These are phyloP conservation scores for Ceratocystis smalleyi DNA, from an alignment of 2,329 filamentous ascomycete genomes.

Conservation along the genomic window DNA sequence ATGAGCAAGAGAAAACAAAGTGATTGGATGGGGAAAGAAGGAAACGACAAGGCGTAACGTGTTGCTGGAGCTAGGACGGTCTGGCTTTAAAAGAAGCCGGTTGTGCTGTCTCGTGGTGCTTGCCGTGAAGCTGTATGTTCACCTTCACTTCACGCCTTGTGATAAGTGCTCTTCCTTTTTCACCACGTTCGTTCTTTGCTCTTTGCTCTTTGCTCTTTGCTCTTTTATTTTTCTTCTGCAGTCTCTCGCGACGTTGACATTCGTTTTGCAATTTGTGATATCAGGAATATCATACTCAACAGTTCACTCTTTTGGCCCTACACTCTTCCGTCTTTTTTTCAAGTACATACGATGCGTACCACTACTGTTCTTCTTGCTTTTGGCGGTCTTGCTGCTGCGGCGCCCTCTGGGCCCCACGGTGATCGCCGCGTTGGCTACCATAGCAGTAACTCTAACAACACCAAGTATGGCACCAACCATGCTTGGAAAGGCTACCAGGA, in stretches of 20 bases:
- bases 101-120: background rate
- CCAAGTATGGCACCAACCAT: background rate
- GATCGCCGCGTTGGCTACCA: background rate
- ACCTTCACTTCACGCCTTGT: background rate
- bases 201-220: background rate
- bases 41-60: background rate
- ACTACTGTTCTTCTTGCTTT: slow-evolving; percentile 5
- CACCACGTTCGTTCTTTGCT: background rate
- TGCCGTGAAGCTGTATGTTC: background rate
- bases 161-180: background rate
- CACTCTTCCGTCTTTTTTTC: background rate
- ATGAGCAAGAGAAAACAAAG: background rate
- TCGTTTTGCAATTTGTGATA: background rate
- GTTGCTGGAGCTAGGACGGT: background rate
- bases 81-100: background rate
- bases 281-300: background rate
- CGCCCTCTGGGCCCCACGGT: background rate
- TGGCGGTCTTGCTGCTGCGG: slow-evolving; percentile 2
- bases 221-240: background rate
- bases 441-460: background rate
- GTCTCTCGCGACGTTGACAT: background rate
- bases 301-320: background rate
- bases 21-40: background rate
- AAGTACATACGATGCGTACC: slow-evolving; percentile 7
- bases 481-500: background rate